phyloP scores from a whole-genome alignment of 768 basidiomycete genomes.

The Leccinum rimulosum region DNA sequence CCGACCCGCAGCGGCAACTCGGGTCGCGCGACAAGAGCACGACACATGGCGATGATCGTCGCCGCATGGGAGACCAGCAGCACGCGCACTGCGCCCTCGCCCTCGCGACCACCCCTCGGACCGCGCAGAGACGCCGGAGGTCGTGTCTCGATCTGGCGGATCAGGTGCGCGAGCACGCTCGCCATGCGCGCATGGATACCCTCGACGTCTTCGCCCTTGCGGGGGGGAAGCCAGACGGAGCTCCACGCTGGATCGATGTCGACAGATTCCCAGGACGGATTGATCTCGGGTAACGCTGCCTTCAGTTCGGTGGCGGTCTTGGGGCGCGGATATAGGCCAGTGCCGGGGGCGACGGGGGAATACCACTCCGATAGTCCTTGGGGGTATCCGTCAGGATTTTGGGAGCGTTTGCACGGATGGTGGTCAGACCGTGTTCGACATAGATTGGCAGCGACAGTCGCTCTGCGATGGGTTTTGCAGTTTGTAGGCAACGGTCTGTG shows the following conservation, averaged over 20 bases:
- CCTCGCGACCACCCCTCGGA: conserved; percentile 35
- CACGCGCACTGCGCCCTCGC: conserved; percentile 30
- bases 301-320: conserved; percentile 51
- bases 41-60: conserved; percentile 63
- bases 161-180: conserved; percentile 49
- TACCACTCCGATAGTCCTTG: conserved; percentile 78
- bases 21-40: conserved; percentile 54
- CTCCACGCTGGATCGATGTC: conserved; percentile 62
- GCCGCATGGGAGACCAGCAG: conserved; percentile 76
- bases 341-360: conserved; percentile 61
- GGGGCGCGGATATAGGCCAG: conserved; percentile 77
- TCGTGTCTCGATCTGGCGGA: conserved; percentile 47
- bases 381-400: background rate
- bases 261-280: conserved; percentile 59
- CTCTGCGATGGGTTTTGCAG: conserved; percentile 59
- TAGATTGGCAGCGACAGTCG: conserved; percentile 67
- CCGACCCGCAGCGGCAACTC: conserved; percentile 58
- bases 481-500: conserved; percentile 86
- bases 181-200: conserved; percentile 60
- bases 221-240: conserved; percentile 66
- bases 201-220: conserved; percentile 67
- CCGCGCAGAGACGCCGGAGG: conserved; percentile 22
- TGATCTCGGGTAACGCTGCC: conserved; percentile 55
- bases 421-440: conserved; percentile 66
- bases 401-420: conserved; percentile 6